phyloP scores from a whole-genome alignment of 2,329 filamentous ascomycete genomes.

The Pseudocercospora cruenta region DNA sequence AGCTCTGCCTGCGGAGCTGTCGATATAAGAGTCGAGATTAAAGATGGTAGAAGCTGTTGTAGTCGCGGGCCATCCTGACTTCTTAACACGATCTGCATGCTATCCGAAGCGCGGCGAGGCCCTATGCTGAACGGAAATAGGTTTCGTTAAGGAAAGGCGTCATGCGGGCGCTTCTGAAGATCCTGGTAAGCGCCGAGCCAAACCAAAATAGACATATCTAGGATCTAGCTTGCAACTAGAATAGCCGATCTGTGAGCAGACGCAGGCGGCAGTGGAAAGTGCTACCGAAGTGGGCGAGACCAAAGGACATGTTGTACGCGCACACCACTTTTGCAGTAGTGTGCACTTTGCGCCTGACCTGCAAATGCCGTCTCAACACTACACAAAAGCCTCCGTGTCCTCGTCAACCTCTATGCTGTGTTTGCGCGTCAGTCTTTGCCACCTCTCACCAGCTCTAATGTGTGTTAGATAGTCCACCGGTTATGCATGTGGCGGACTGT shows the following conservation, averaged over 20 bases:
- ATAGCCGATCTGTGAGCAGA: not conserved
- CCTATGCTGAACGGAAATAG: constrained; percentile 19
- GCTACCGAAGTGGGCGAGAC: constrained; percentile 1
- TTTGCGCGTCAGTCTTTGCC: not conserved
- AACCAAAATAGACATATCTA: constrained; percentile 5
- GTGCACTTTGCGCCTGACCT: not conserved
- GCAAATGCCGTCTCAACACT: not conserved
- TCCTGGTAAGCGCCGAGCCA: constrained; percentile 14
- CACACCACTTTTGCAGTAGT: constrained; percentile 3
- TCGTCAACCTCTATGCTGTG: not conserved
- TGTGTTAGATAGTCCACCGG: not conserved
- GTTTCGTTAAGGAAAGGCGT: constrained; percentile 11
- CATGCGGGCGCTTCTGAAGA: constrained; percentile 14
- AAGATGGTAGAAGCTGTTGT: constrained; percentile 9
- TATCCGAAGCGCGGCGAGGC: constrained; percentile 5
- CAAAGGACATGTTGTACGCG: constrained; percentile 1
- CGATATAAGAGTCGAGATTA: constrained; percentile 5
- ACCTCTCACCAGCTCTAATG: not conserved
- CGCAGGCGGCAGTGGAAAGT: not conserved
- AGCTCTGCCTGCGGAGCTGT: constrained; percentile 6
- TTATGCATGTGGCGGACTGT: not conserved
- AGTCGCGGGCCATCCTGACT: constrained; percentile 11
- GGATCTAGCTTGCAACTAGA: constrained; percentile 2
- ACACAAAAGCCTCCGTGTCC: not conserved
- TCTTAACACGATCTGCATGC: constrained; percentile 7